phyloP scores from a whole-genome alignment of 75 land plant genomes.

The Gnetum montanum region DNA sequence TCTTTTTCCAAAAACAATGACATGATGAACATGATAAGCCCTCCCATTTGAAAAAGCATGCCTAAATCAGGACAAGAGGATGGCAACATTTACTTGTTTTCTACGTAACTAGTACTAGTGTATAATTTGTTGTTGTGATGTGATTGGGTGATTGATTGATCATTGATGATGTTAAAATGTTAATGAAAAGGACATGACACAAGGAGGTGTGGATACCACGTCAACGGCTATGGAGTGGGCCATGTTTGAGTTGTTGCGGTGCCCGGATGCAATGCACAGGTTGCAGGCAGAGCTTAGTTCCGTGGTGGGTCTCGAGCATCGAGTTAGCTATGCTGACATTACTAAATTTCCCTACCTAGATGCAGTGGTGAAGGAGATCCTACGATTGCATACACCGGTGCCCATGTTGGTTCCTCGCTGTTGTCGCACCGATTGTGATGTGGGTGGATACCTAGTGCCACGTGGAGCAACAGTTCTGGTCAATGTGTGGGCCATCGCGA shows the following conservation, averaged over 20 bases:
- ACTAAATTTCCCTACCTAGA: neutral
- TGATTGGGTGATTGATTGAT: too few species aligned
- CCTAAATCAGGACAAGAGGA: too few species aligned
- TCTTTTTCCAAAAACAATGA: too few species aligned
- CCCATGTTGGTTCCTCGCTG: neutral
- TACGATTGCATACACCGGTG: conserved; percentile 8
- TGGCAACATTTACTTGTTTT: too few species aligned
- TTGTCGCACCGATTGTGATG: neutral
- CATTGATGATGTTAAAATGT: too few species aligned
- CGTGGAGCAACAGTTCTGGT: neutral
- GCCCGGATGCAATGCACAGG: neutral
- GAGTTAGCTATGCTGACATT: neutral
- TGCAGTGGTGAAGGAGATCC: conserved; percentile 8
- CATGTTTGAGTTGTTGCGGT: neutral
- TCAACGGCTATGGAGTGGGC: too few species aligned
- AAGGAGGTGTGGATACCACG: too few species aligned
- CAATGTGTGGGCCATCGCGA: neutral
- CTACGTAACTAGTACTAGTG: too few species aligned
- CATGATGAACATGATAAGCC: too few species aligned
- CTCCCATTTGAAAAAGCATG: too few species aligned
- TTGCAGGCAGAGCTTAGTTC: neutral
- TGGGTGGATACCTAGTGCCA: neutral
- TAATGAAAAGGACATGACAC: too few species aligned
- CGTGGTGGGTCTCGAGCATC: neutral
- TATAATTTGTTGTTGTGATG: too few species aligned